phyloP scores from a whole-genome alignment of 768 basidiomycete genomes.

The Krasilnikovozyma curviuscula region DNA sequence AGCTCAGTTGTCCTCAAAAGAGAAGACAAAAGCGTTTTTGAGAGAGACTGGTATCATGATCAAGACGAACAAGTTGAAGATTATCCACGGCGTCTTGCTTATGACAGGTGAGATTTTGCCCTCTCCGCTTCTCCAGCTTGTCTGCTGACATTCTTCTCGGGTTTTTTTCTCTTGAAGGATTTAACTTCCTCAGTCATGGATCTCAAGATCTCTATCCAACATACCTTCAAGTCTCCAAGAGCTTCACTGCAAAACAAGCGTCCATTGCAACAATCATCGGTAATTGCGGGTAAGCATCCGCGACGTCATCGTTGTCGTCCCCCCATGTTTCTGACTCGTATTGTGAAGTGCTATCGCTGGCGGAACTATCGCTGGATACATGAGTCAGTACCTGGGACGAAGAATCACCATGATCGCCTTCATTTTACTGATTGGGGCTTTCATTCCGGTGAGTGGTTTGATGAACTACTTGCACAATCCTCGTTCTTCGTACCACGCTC shows the following conservation, averaged over 20 bases:
- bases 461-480: no score
- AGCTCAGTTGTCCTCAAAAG: neutral
- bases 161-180: constrained; percentile 20
- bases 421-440: constrained; percentile 36
- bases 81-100: constrained; percentile 63
- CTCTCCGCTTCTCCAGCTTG: neutral
- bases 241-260: constrained; percentile 38
- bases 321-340: neutral
- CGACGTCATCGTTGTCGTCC: neutral
- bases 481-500: no score
- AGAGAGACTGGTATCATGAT: constrained; percentile 56
- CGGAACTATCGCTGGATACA: constrained; percentile 49
- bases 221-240: constrained; percentile 46
- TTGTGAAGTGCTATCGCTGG: constrained; percentile 31
- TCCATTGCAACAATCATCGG: constrained; percentile 68
- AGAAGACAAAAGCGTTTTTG: constrained; percentile 54
- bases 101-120: constrained; percentile 38
- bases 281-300: constrained; percentile 31
- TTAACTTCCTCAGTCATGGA: constrained; percentile 51
- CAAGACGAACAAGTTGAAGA: constrained; percentile 58
- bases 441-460: no score
- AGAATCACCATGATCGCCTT: constrained; percentile 59
- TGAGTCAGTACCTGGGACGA: constrained; percentile 59
- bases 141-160: neutral
- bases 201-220: constrained; percentile 39